Evolutionary conservation across 371 early-diverging fungal species (phyloP).

Genomic region (Choanephora cucurbitarum): DNA sequence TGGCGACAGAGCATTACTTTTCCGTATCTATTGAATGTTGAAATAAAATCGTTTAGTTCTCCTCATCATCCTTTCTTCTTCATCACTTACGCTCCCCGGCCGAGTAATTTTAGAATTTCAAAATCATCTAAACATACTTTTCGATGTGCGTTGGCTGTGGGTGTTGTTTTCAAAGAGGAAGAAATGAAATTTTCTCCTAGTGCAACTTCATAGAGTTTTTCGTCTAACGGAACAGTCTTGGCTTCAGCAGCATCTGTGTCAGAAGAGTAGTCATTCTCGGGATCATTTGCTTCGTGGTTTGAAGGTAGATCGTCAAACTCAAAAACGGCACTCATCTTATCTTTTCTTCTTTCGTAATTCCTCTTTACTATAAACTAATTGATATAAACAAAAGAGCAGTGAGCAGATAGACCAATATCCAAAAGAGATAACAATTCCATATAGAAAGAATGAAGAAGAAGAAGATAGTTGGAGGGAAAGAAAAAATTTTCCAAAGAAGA

Average conservation of each 20-base stretch:
- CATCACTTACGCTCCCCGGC: slow-evolving; percentile 74
- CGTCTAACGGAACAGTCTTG: slow-evolving; percentile 28
- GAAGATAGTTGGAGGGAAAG: slow-evolving; percentile 2
- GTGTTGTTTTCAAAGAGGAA: slow-evolving; percentile 35
- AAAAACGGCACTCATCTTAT: slow-evolving; percentile 47
- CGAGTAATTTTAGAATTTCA: slow-evolving; percentile 89
- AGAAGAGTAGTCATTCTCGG: slow-evolving; percentile 44
- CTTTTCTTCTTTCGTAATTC: slow-evolving; percentile 5
- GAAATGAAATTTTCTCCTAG: slow-evolving; percentile 39
- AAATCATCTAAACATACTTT: slow-evolving; percentile 91
- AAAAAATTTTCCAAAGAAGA: neutral
- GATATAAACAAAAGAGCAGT: slow-evolving; percentile 14
- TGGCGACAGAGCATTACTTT: slow-evolving; percentile 48
- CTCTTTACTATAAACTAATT: slow-evolving; percentile 3
- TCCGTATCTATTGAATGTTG: slow-evolving; percentile 48
- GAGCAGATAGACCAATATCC: slow-evolving; percentile 14
- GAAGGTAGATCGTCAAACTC: slow-evolving; percentile 45
- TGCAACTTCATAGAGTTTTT: slow-evolving; percentile 42
- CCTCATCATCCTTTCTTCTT: neutral
- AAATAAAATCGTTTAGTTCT: too few relatives aligned
- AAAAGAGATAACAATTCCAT: slow-evolving; percentile 13
- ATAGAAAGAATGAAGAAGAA: slow-evolving; percentile 2
- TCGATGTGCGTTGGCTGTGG: slow-evolving; percentile 26
- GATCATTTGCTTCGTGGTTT: slow-evolving; percentile 11
- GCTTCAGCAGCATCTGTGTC: slow-evolving; percentile 41